Base-by-base conservation (phyloP, 2,329 filamentous ascomycete species). In the Phaeosphaeria sp. region DNA sequence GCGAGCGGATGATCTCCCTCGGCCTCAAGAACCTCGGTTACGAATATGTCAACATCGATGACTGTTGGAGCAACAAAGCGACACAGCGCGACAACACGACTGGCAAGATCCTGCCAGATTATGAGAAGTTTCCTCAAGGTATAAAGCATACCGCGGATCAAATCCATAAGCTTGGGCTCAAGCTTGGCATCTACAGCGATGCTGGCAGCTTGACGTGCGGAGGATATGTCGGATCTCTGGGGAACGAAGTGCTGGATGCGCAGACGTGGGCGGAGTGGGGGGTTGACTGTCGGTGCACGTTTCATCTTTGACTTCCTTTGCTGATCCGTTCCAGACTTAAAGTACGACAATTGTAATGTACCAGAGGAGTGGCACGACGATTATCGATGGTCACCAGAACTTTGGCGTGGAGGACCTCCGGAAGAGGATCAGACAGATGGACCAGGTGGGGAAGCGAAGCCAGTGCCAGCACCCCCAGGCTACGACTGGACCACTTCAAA, bases 121-220 rank as follows among this genome's bases (percentile, higher is more conserved):
- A 87, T 59, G 85, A 85, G 4, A 65, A 1, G 69, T 89, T 88
- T 56, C 87, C 87, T 0, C 69, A 81, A 9, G 87, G 87, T 0
- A 89, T 89, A 59, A 78, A 78, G 17, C 80, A 81, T 6, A 69
- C 83, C 0, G 85, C 85, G 0, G 72, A 82, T 15, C 68, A 83
- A 55, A 79, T 89, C 20, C 87, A 89, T 58, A 73, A 65, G 1
- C 66, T 86, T 61, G 86, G 85, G 0, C 64, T 89, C 41, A 89
- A 89, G 68, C 69, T 89, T 3, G 87, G 87, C 0, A 86, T 89
- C 43, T 89, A 89, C 65, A 82, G 83, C 60, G 82, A 82, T 70
- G 83, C 83, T 0, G 83, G 83, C 44, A 77, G 53, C 3, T 42
- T 48, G 43, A 85, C 84, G 3, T 87, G 85, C 63, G 85, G 80